These are phyloP conservation scores for Pseudozyma tsukubaensis DNA, from an alignment of 1,284 basidiomycete species.

Conservation along the genomic window DNA sequence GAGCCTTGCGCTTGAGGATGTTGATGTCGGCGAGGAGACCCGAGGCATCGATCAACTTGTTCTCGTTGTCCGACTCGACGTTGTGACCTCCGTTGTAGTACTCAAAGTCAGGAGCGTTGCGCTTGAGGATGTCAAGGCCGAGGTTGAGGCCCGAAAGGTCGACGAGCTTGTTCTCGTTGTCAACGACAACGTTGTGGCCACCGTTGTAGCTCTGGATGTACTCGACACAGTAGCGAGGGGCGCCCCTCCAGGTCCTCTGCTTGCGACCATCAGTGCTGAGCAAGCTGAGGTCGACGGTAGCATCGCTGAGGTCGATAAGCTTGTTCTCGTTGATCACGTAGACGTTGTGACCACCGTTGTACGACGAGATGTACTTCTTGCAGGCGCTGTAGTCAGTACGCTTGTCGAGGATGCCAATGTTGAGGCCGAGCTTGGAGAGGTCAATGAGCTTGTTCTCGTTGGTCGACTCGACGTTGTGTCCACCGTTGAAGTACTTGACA, in stretches of 20 bases:
- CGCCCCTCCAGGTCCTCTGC: constrained; percentile 31
- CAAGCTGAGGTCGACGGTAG: constrained; percentile 41
- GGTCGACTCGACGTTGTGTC: constrained; percentile 39
- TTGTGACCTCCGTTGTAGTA: constrained; percentile 40
- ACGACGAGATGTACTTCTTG: constrained; percentile 49
- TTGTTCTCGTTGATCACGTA: constrained; percentile 54
- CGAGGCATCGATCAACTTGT: constrained; percentile 32
- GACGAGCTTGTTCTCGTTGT: constrained; percentile 52
- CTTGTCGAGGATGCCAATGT: constrained; percentile 37
- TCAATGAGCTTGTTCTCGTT: constrained; percentile 49
- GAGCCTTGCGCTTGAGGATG: constrained; percentile 27
- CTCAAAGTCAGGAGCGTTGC: constrained; percentile 25
- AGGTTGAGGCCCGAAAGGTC: constrained; percentile 37
- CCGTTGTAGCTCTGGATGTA: constrained; percentile 54
- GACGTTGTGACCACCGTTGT: constrained; percentile 55
- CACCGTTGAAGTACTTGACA: constrained; percentile 41
- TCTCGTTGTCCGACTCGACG: constrained; percentile 31
- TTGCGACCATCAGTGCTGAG: constrained; percentile 35
- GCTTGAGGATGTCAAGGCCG: constrained; percentile 31
- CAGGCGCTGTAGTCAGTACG: constrained; percentile 38
- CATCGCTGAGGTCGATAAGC: constrained; percentile 43
- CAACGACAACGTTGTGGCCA: constrained; percentile 44
- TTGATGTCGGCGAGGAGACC: constrained; percentile 19
- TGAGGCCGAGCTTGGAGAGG: constrained; percentile 20
- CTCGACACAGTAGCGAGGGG: constrained; percentile 35